These are phyloP conservation scores for Fusarium circinatum DNA, from an alignment of 2,329 filamentous ascomycete species.

Conservation along the genomic window DNA sequence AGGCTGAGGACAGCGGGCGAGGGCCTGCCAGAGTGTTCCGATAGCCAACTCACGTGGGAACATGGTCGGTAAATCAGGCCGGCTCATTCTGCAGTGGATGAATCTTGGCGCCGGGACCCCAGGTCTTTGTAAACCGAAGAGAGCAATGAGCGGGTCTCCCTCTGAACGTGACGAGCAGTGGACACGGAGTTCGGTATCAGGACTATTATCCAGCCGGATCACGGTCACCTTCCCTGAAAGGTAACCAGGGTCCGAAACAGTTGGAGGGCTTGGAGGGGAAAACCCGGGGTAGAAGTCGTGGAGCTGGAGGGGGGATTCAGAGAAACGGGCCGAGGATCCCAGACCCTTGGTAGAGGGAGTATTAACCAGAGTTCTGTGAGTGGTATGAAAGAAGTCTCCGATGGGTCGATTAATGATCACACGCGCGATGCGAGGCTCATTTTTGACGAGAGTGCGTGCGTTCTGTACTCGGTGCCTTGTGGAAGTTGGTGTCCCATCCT, in stretches of 20 bases:
- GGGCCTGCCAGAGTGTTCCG: constrained; percentile 22
- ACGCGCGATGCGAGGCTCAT: constrained; percentile 23
- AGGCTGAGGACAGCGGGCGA: constrained; percentile 4
- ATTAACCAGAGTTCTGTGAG: constrained; percentile 31
- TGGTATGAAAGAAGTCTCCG: constrained; percentile 28
- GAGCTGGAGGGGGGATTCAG: constrained; percentile 33
- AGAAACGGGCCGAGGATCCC: constrained; percentile 44
- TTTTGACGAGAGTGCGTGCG: constrained; percentile 1
- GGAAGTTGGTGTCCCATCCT: constrained; percentile 6
- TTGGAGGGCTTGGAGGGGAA: constrained; percentile 39
- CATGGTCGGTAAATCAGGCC: constrained; percentile 18
- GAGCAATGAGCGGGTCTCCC: neutral
- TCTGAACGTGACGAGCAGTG: neutral
- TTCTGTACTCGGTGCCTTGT: neutral
- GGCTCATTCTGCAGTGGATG: constrained; percentile 19
- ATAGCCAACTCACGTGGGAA: constrained; percentile 20
- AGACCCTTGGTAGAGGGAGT: constrained; percentile 28
- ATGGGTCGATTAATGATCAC: constrained; percentile 40
- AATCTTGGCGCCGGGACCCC: constrained; percentile 19
- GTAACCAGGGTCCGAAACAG: constrained; percentile 26
- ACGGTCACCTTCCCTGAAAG: constrained; percentile 33
- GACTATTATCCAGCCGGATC: constrained; percentile 15
- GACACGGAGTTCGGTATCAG: neutral
- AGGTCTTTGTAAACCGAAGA: neutral
- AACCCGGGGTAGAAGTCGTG: constrained; percentile 40